Conservation (phyloP, 179 eudicot species). For the Vitellaria paradoxa region DNA sequence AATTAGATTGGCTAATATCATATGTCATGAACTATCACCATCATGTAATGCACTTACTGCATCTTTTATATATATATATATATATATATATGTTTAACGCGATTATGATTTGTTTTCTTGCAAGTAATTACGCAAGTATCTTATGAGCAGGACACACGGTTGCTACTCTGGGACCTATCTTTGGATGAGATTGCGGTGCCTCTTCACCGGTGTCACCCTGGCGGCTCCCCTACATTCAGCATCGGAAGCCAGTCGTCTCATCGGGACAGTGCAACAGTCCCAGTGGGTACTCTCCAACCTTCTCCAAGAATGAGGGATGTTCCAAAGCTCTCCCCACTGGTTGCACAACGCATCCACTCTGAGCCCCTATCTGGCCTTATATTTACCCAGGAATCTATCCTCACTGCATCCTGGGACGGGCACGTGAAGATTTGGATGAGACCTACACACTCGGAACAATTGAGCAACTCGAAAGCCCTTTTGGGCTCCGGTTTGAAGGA, state of each 20-base stretch:
- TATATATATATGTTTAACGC: no score
- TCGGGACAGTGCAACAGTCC: slow-evolving; percentile 54
- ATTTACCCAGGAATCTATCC: slow-evolving; percentile 66
- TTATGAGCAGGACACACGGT: slow-evolving; percentile 58
- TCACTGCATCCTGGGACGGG: slow-evolving; percentile 80
- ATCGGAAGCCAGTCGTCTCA: slow-evolving; percentile 69
- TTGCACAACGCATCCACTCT: slow-evolving; percentile 70
- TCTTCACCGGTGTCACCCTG: slow-evolving; percentile 51
- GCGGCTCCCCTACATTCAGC: slow-evolving; percentile 71
- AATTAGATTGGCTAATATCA: no score
- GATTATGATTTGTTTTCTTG: neutral
- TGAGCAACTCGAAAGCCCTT: slow-evolving; percentile 43
- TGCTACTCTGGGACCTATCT: slow-evolving; percentile 74
- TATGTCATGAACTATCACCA: neutral
- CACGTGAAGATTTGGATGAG: slow-evolving; percentile 37
- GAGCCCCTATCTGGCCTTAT: slow-evolving; percentile 78
- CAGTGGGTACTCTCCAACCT: slow-evolving; percentile 71
- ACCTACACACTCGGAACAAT: slow-evolving; percentile 51
- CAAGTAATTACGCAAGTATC: neutral
- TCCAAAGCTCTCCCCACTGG: slow-evolving; percentile 82
- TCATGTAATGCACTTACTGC: neutral
- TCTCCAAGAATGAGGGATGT: slow-evolving; percentile 85
- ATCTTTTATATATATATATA: no score
- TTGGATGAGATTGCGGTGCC: slow-evolving; percentile 77
- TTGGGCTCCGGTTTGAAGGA: slow-evolving; percentile 45